phyloP scores from a whole-genome alignment of 2,329 filamentous ascomycete species.

The Sarocladium strictum region DNA sequence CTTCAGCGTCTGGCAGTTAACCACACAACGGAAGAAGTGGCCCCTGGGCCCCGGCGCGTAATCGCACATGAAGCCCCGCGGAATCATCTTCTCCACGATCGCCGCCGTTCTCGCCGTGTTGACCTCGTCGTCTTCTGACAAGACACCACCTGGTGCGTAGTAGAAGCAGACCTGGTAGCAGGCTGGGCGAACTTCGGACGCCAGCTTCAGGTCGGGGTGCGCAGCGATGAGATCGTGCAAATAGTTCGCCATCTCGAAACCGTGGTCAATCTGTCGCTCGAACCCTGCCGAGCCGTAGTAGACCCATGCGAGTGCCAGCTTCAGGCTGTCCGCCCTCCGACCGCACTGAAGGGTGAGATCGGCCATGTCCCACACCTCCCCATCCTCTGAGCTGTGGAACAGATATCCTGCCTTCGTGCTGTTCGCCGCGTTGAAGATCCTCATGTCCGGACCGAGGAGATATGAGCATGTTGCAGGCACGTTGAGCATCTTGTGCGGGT shows the following conservation, averaged over 20 bases:
- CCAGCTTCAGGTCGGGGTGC: slow-evolving; percentile 58
- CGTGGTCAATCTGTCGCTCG: slow-evolving; percentile 60
- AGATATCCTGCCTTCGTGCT: slow-evolving; percentile 82
- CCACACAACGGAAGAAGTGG: slow-evolving; percentile 54
- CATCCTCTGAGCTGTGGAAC: slow-evolving; percentile 56
- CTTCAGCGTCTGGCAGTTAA: slow-evolving; percentile 49
- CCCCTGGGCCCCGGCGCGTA: slow-evolving; percentile 52
- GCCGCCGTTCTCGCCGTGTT: slow-evolving; percentile 45
- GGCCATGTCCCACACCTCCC: slow-evolving; percentile 78
- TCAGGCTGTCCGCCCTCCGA: slow-evolving; percentile 76
- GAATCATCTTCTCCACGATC: slow-evolving; percentile 42
- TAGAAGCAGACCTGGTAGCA: slow-evolving; percentile 97
- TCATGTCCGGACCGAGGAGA: slow-evolving; percentile 71
- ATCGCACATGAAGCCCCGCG: slow-evolving; percentile 53
- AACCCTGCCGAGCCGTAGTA: slow-evolving; percentile 82
- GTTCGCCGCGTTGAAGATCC: slow-evolving; percentile 75
- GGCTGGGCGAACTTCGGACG: slow-evolving; percentile 71
- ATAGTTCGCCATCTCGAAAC: slow-evolving; percentile 64
- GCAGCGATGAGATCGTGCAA: slow-evolving; percentile 55
- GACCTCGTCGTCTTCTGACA: slow-evolving; percentile 34
- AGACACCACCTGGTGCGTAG: slow-evolving; percentile 53
- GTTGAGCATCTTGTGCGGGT: slow-evolving; percentile 96
- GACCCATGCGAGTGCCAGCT: slow-evolving; percentile 81
- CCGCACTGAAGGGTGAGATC: slow-evolving; percentile 94
- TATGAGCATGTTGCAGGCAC: slow-evolving; percentile 89